Evolutionary conservation across 2,329 filamentous ascomycete genomes (phyloP), one percentile per base, ranked within the genome.

Genomic region (Lecanicillium sp.): DNA sequence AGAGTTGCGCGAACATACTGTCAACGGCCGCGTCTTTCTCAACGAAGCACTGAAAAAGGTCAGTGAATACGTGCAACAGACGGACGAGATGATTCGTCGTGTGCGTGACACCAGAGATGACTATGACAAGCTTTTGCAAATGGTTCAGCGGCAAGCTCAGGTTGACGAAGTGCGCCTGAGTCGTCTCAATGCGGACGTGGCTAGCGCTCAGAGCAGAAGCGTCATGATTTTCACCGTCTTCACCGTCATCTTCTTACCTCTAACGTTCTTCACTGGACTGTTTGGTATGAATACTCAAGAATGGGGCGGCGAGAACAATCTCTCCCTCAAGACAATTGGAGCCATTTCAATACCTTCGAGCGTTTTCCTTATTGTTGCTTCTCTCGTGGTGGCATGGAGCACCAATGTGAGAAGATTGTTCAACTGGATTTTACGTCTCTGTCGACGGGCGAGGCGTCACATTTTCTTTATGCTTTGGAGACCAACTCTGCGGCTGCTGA

Each of bases 161-260:
- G 75, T 82, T 2, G 76, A 80, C 48, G 78, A 82, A 51, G 75
- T 79, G 8, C 71, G 75, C 17, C 70, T 78, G 54, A 77, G 75
- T 17, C 64, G 78, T 2, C 61, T 78, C 40, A 74, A 81, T 47
- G 75, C 77, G 2, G 75, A 81, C 46, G 68, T 80, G 0, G 76
- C 78, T 0, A 74, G 72, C 42, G 69, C 71, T 8, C 77, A 80
- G 54, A 78, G 74, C 40, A 64, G 75, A 17, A 75, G 75, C 13
- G 70, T 81, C 41, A 77, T 80, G 71, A 77, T 81, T 45, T 80
- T 82, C 54, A 81, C 76, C 8, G 76, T 67, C 1, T 75, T 76
- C 42, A 76, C 73, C 9, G 71, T 81, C 41, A 76, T 81, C 15
- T 81, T 79, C 56, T 57, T 80, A 2, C 78, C 78, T 0, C 53